phyloP scores from a whole-genome alignment of 495 filamentous ascomycete species.

The Hypoxylon cercidicola region DNA sequence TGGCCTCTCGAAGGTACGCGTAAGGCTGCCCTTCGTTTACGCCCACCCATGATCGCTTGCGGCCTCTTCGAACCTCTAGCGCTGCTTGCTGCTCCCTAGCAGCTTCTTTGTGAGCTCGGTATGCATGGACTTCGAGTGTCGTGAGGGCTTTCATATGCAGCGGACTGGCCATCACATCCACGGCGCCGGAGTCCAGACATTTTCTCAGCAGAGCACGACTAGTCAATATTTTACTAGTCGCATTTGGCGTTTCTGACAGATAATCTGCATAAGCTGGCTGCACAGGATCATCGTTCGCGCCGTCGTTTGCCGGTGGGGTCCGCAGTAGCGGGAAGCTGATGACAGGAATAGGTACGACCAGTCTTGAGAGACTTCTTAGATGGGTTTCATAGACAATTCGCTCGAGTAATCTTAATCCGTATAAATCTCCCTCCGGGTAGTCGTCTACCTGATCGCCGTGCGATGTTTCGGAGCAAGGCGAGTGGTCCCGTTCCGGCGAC shows the following conservation, averaged over 20 bases:
- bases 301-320: slow-evolving; percentile 43
- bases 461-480: slow-evolving; percentile 45
- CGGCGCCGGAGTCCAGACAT: slow-evolving; percentile 85
- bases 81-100: slow-evolving; percentile 74
- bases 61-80: slow-evolving; percentile 70
- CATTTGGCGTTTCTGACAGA: slow-evolving; percentile 26
- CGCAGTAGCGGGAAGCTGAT: slow-evolving; percentile 53
- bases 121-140: slow-evolving; percentile 82
- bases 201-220: slow-evolving; percentile 62
- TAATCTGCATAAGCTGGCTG: slow-evolving; percentile 32
- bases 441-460: slow-evolving; percentile 47
- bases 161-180: slow-evolving; percentile 84
- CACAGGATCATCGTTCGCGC: slow-evolving; percentile 46
- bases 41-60: slow-evolving; percentile 93
- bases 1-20: slow-evolving; percentile 83
- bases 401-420: slow-evolving; percentile 74
- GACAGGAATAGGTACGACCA: slow-evolving; percentile 79
- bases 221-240: slow-evolving; percentile 47
- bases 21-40: slow-evolving; percentile 88
- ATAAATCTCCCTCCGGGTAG: slow-evolving; percentile 64
- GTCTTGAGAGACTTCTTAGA: slow-evolving; percentile 73
- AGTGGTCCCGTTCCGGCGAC: slow-evolving; percentile 56
- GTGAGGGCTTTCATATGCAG: slow-evolving; percentile 74
- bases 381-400: slow-evolving; percentile 77
- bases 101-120: slow-evolving; percentile 78